Conservation (phyloP, 2,329 filamentous ascomycete species). For the Diaporthe aspalathi region DNA sequence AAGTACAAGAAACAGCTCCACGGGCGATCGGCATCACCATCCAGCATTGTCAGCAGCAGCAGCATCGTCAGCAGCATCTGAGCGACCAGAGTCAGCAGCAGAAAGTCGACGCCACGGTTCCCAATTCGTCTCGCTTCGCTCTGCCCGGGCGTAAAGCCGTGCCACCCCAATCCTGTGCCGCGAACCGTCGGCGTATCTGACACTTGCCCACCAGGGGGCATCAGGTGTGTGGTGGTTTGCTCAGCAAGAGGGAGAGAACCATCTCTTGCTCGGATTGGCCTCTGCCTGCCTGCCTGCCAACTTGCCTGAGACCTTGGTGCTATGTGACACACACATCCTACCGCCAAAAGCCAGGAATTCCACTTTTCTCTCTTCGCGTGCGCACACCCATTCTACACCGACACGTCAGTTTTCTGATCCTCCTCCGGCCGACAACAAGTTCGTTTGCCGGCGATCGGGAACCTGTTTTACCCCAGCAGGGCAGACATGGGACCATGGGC, state of each 20-base stretch:
- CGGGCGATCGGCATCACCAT: conserved; percentile 1
- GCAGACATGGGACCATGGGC: conserved; percentile 11
- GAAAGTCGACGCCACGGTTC: conserved; percentile 12
- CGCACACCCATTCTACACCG: conserved; percentile 8
- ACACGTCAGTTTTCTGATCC: conserved; percentile 20
- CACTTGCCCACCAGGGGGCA: conserved; percentile 18
- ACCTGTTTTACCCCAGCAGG: conserved; percentile 26
- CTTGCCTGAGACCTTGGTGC: conserved; percentile 31
- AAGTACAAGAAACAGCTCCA: conserved; percentile 7
- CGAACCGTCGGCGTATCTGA: conserved; percentile 24
- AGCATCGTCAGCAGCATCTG: neutral
- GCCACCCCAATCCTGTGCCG: conserved; percentile 27
- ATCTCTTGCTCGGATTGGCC: neutral
- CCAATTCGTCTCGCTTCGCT: conserved; percentile 30
- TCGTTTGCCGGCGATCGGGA: conserved; percentile 5
- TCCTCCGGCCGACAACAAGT: neutral
- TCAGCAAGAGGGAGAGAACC: too few species aligned
- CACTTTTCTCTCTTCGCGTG: neutral
- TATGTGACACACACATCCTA: conserved; percentile 26
- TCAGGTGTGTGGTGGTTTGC: neutral
- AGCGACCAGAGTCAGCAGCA: neutral
- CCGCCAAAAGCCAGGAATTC: conserved; percentile 4
- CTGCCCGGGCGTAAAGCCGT: conserved; percentile 32
- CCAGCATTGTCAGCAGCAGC: neutral
- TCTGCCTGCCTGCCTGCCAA: neutral